These are phyloP conservation scores for Karstenula rhodostoma DNA, from an alignment of 2,329 filamentous ascomycete species.

Conservation along the genomic window DNA sequence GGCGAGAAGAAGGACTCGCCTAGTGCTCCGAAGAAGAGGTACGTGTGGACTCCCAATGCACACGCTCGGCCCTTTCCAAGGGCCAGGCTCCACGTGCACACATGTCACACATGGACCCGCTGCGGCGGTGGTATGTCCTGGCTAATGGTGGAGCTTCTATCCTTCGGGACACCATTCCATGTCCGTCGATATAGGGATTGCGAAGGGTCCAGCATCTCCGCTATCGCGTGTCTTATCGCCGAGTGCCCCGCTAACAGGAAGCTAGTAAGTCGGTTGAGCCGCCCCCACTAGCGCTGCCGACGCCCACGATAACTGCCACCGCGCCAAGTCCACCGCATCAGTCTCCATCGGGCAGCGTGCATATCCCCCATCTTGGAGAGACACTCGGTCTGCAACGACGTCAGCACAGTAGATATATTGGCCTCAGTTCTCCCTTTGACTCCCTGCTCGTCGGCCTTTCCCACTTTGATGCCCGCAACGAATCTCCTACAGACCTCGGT, in stretches of 20 bases:
- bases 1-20: constrained; percentile 67
- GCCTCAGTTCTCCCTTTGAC: constrained; percentile 83
- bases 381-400: constrained; percentile 76
- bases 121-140: constrained; percentile 1
- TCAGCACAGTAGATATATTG: constrained; percentile 83
- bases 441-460: constrained; percentile 83
- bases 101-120: neutral
- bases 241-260: constrained; percentile 32
- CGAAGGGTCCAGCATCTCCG: constrained; percentile 12
- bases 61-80: constrained; percentile 10
- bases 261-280: constrained; percentile 49
- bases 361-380: constrained; percentile 54
- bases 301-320: constrained; percentile 51
- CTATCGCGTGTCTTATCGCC: constrained; percentile 19
- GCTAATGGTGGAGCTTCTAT: neutral
- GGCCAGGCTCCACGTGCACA: constrained; percentile 11
- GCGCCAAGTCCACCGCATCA: constrained; percentile 48
- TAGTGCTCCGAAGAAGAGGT: constrained; percentile 72
- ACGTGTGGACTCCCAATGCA: constrained; percentile 50
- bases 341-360: constrained; percentile 38
- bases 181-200: neutral
- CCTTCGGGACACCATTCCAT: neutral
- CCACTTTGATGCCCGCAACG: constrained; percentile 80
- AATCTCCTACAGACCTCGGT: constrained; percentile 72
- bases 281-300: constrained; percentile 50